A percentile compares a stretch with the other conserved stretches of the same genome.
These are phyloP conservation scores for Chrysoporthe cubensis DNA, from an alignment of 2,329 filamentous ascomycete species.

Conservation along the genomic window DNA sequence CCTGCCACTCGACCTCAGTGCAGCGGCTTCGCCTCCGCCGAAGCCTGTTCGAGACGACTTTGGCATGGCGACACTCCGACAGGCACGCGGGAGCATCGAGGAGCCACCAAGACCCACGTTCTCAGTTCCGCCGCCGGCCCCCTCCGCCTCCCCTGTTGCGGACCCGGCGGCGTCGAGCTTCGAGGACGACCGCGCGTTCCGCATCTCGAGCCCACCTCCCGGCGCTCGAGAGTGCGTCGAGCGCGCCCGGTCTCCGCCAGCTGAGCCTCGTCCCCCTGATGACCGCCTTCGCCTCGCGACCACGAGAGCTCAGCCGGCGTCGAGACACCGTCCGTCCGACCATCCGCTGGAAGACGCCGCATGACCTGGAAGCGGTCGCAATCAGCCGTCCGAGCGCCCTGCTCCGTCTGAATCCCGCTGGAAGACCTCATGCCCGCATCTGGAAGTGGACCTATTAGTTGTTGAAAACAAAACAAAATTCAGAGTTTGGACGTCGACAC, in stretches of 20 bases:
- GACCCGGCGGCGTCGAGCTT: slow-evolving; percentile 21
- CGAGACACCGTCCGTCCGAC: slow-evolving; percentile 21
- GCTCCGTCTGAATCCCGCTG: slow-evolving; percentile 20
- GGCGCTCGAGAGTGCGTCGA: slow-evolving; percentile 17
- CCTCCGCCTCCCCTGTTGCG: slow-evolving; percentile 19
- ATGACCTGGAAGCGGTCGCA: slow-evolving; percentile 24
- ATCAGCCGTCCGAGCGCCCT: slow-evolving; percentile 12
- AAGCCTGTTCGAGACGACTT: not conserved
- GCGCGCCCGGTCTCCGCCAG: slow-evolving; percentile 20
- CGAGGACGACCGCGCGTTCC: slow-evolving; percentile 20
- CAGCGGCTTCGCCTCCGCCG: not conserved
- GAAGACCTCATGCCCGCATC: slow-evolving; percentile 9
- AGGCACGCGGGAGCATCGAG: slow-evolving; percentile 3
- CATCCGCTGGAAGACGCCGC: slow-evolving; percentile 2
- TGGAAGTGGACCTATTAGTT: slow-evolving; percentile 11
- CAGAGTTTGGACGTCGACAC: slow-evolving; percentile 17
- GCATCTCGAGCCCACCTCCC: not conserved
- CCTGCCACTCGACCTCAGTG: not conserved
- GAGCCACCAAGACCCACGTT: slow-evolving; percentile 10
- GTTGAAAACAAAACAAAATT: not conserved
- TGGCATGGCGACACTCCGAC: not conserved
- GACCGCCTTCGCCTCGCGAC: too few species aligned
- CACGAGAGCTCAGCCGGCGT: slow-evolving; percentile 19
- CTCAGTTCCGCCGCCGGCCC: slow-evolving; percentile 22
- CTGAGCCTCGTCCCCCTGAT: not conserved